Percentiles rank a stretch among this genome's conserved stretches.
Conservation (phyloP, 164 flowering plant genomes). For the Protea cynaroides region DNA sequence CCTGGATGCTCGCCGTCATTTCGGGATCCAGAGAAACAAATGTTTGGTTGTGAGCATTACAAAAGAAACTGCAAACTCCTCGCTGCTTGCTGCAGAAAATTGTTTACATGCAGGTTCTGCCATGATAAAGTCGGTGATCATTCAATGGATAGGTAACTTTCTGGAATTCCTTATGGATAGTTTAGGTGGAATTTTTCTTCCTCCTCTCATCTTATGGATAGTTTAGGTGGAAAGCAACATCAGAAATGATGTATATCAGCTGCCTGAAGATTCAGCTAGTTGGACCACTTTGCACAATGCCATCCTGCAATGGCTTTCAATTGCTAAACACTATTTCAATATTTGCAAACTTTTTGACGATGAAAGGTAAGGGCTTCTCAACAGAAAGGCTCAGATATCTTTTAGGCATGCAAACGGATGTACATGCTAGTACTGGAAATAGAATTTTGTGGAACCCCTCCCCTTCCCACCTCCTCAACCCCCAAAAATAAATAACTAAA, state of each 20-base stretch:
- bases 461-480: too few relatives aligned
- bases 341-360: conserved; percentile 97
- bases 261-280: conserved; percentile 81
- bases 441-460: too few relatives aligned
- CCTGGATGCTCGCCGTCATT: conserved; percentile 72
- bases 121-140: conserved; percentile 95
- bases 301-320: conserved; percentile 66
- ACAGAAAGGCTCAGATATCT: too few relatives aligned
- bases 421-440: too few relatives aligned
- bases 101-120: conserved; percentile 84
- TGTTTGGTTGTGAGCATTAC: conserved; percentile 94
- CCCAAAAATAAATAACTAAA: too few relatives aligned
- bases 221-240: conserved; percentile 55
- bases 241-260: conserved; percentile 95
- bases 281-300: conserved; percentile 74
- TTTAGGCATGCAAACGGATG: too few relatives aligned
- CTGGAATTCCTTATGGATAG: not conserved
- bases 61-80: conserved; percentile 90
- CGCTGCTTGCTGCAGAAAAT: conserved; percentile 86
- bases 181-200: conserved; percentile 3
- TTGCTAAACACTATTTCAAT: conserved; percentile 84
- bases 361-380: conserved; percentile 52
- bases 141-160: conserved; percentile 78
- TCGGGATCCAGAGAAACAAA: conserved; percentile 61
- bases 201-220: too few relatives aligned